phyloP scores from a whole-genome alignment of 345 rosid genomes.

The Moringa oleifera region DNA sequence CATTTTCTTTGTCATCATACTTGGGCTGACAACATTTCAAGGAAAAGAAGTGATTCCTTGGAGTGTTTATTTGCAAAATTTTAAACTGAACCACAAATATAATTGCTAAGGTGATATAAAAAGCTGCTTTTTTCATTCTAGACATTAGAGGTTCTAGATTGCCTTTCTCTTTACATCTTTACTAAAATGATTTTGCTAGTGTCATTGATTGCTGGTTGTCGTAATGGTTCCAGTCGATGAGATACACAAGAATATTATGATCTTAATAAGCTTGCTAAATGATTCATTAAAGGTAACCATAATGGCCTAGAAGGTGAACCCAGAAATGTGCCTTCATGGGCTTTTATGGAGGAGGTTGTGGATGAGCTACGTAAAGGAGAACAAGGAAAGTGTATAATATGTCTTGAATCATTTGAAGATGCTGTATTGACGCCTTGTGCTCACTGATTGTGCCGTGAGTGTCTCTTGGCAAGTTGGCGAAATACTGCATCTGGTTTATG shows the following conservation, averaged over 20 bases:
- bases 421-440: constrained; percentile 96
- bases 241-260: constrained; percentile 88
- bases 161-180: constrained; percentile 9
- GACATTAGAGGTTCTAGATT: constrained; percentile 1
- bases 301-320: constrained; percentile 41
- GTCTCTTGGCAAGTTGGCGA: constrained; percentile 95
- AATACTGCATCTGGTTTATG: constrained; percentile 74
- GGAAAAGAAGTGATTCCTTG: not conserved
- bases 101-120: not conserved
- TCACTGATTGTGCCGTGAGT: constrained; percentile 91
- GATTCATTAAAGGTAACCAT: constrained; percentile 60
- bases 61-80: not conserved
- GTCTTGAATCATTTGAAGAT: constrained; percentile 96
- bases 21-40: too few relatives aligned
- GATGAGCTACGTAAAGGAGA: constrained; percentile 88
- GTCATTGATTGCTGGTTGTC: constrained; percentile 13
- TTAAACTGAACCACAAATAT: not conserved
- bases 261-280: constrained; percentile 78
- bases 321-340: constrained; percentile 59
- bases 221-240: constrained; percentile 68
- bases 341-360: constrained; percentile 84
- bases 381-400: constrained; percentile 91
- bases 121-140: not conserved
- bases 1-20: not conserved
- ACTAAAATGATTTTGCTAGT: not conserved